Conservation (phyloP, 768 basidiomycete genomes). For the Mycena latifolia region DNA sequence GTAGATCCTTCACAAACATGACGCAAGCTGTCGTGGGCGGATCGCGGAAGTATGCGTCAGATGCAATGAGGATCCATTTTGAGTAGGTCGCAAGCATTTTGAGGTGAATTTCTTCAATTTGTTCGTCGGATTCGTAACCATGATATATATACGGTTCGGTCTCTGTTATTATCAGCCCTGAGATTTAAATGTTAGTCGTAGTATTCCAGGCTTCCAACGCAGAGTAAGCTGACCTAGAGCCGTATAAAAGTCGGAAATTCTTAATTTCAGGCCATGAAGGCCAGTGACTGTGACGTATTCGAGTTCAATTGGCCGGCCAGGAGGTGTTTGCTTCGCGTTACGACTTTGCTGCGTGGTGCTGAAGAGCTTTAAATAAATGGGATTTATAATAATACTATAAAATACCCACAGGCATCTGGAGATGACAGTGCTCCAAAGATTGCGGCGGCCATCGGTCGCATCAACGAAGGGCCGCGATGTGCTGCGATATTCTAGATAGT, state of each 20-base stretch:
- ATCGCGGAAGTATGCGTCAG: background rate
- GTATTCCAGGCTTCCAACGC: background rate
- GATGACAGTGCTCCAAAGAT: background rate
- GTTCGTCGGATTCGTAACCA: background rate
- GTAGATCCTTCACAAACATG: background rate
- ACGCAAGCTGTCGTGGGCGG: background rate
- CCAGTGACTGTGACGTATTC: constrained; percentile 1
- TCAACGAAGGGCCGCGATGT: background rate
- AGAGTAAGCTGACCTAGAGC: background rate
- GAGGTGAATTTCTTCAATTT: background rate
- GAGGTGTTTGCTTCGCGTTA: background rate
- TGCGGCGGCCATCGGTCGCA: background rate
- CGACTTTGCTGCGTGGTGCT: background rate
- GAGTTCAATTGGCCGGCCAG: background rate
- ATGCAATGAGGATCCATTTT: background rate
- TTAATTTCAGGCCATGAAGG: background rate
- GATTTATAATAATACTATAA: background rate
- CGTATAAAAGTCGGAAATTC: background rate
- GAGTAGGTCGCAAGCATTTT: constrained; percentile 4
- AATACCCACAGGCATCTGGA: background rate
- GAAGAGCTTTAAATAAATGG: background rate
- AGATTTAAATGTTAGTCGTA: background rate
- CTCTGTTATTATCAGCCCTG: background rate
- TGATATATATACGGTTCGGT: background rate
- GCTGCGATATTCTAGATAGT: background rate